phyloP scores from a whole-genome alignment of 225 moss, liverwort and hornwort species.

The Neckera pumila region DNA sequence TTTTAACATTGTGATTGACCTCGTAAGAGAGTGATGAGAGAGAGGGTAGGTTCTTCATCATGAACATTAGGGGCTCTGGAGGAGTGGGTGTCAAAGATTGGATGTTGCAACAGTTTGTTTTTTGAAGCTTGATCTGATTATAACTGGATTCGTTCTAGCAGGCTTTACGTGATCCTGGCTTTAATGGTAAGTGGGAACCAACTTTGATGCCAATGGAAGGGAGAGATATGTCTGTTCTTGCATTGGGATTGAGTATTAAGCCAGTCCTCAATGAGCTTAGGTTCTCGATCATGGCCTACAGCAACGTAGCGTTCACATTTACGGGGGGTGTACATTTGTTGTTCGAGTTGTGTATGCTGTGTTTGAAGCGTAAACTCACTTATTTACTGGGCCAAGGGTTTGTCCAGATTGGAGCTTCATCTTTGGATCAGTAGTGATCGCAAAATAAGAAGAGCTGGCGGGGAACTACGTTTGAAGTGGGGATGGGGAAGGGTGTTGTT shows the following conservation, averaged over 20 bases:
- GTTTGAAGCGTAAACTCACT: neutral
- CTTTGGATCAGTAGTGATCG: neutral
- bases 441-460: neutral
- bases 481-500: slow-evolving; percentile 9
- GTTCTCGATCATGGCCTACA: neutral
- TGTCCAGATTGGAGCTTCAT: neutral
- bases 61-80: neutral
- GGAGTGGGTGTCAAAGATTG: neutral
- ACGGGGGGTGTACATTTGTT: neutral
- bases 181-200: neutral
- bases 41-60: neutral
- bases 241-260: neutral
- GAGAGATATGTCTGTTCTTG: neutral
- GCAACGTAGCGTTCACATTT: neutral
- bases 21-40: neutral
- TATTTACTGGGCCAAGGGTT: neutral
- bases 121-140: neutral
- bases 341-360: neutral
- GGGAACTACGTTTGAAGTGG: neutral
- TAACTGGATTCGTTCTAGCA: neutral
- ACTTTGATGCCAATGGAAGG: neutral
- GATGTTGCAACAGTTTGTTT: neutral
- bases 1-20: neutral
- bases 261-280: neutral
- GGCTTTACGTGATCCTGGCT: neutral